Evolutionary conservation across 768 basidiomycete species (phyloP).

Genomic region (Hericium erinaceus): DNA sequence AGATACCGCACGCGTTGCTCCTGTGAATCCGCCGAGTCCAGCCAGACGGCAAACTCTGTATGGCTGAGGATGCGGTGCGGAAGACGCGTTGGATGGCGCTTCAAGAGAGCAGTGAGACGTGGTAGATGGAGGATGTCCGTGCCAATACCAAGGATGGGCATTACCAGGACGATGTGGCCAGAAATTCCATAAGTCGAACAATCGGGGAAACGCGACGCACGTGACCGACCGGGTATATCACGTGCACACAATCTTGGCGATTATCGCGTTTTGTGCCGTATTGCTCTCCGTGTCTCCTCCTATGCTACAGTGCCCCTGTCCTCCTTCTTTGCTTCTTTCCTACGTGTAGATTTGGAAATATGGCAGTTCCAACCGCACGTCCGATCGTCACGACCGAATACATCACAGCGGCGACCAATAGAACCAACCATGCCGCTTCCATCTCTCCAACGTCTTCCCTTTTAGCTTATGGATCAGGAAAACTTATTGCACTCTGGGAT

Average conservation of each 20-base stretch:
- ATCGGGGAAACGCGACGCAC: not conserved
- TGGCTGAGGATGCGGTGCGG: slow-evolving; percentile 56
- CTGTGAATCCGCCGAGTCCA: slow-evolving; percentile 20
- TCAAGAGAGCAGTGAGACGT: slow-evolving; percentile 48
- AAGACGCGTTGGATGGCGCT: slow-evolving; percentile 34
- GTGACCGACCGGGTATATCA: not conserved
- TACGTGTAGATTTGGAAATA: too few species aligned
- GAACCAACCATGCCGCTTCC: slow-evolving; percentile 32
- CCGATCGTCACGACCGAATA: slow-evolving; percentile 23
- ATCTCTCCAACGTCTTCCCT: slow-evolving; percentile 23
- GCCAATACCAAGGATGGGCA: slow-evolving; percentile 67
- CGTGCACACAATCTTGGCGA: not conserved
- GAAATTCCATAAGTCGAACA: not conserved
- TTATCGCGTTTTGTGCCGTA: not conserved
- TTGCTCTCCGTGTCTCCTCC: too few species aligned
- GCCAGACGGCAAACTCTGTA: slow-evolving; percentile 32
- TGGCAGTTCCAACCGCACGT: slow-evolving; percentile 1
- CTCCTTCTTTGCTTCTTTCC: too few species aligned
- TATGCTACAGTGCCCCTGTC: too few species aligned
- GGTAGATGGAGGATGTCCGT: slow-evolving; percentile 66
- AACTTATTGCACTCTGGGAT: slow-evolving; percentile 52
- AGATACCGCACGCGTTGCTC: slow-evolving; percentile 38
- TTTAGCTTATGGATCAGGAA: slow-evolving; percentile 50
- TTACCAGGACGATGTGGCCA: slow-evolving; percentile 13
- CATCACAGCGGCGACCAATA: slow-evolving; percentile 39